Evolutionary conservation across 257 asterid genomes (phyloP).

Genomic region (Coffea eugenioides): DNA sequence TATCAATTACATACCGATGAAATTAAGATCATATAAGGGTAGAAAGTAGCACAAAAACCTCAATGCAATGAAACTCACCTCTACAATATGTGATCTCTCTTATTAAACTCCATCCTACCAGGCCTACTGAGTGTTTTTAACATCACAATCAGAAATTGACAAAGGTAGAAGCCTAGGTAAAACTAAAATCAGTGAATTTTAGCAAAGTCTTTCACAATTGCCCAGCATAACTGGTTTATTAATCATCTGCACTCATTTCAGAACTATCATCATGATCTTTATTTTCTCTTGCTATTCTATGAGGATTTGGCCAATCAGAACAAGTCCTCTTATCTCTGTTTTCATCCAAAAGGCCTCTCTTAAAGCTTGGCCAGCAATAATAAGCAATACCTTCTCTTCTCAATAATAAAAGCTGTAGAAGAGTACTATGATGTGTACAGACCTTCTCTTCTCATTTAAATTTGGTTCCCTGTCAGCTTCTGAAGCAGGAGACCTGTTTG

Average conservation of each 20-base stretch:
- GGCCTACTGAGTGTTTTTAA: slow-evolving; percentile 23
- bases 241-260: slow-evolving; percentile 40
- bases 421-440: not conserved
- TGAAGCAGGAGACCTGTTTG: slow-evolving; percentile 44
- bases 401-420: not conserved
- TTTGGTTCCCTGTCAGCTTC: slow-evolving; percentile 46
- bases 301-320: slow-evolving; percentile 40
- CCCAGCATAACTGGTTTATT: slow-evolving; percentile 40
- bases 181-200: too few relatives aligned
- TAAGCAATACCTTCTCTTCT: not conserved
- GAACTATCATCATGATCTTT: slow-evolving; percentile 44
- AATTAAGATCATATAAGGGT: not conserved
- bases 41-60: not conserved
- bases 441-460: slow-evolving; percentile 52
- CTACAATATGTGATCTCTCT: slow-evolving; percentile 32
- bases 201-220: slow-evolving; percentile 9
- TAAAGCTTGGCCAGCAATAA: slow-evolving; percentile 46
- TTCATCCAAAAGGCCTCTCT: slow-evolving; percentile 27
- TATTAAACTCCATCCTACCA: slow-evolving; percentile 37
- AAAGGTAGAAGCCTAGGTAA: not conserved
- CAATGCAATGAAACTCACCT: slow-evolving; percentile 37
- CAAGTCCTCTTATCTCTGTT: slow-evolving; percentile 37
- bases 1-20: slow-evolving; percentile 23
- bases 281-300: slow-evolving; percentile 31
- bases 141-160: not conserved